Evolutionary conservation across 2,329 filamentous ascomycete genomes (phyloP).

Genomic region (Cercospora zeina): DNA sequence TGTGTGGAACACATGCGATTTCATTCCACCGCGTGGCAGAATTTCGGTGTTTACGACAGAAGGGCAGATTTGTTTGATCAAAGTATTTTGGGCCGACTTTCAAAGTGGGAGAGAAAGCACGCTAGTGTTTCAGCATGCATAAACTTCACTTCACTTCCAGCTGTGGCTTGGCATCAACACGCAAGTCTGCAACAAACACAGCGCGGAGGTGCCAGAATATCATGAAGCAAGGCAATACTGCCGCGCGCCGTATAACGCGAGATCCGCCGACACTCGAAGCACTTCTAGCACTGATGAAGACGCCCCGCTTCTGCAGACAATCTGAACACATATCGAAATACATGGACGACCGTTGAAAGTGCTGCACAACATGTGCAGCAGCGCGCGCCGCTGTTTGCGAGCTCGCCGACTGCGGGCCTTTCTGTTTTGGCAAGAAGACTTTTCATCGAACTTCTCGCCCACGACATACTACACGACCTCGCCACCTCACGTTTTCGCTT

Average conservation of each 20-base stretch:
- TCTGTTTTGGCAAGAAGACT: not conserved
- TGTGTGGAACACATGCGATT: not conserved
- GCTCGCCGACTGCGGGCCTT: not conserved
- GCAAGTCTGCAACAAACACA: not conserved
- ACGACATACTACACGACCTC: not conserved
- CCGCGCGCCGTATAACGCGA: not conserved
- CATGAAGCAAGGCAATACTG: not conserved
- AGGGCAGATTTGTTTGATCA: not conserved
- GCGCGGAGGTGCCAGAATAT: not conserved
- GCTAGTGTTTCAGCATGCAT: slow-evolving; percentile 6
- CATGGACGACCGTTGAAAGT: not conserved
- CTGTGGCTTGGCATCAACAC: not conserved
- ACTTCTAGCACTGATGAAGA: not conserved
- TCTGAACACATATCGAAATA: not conserved
- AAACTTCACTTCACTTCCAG: slow-evolving; percentile 11
- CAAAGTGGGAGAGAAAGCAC: not conserved
- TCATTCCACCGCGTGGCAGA: not conserved
- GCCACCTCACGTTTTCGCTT: not conserved
- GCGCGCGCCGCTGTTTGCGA: not conserved
- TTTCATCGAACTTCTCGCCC: not conserved
- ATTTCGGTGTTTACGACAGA: not conserved
- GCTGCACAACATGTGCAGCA: not conserved
- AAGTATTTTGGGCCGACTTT: not conserved
- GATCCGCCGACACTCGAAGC: not conserved
- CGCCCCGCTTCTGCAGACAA: not conserved